These are phyloP conservation scores for Aphanomyces euteiches DNA, from an alignment of 352 stramenopile genomes.

Conservation along the genomic window DNA sequence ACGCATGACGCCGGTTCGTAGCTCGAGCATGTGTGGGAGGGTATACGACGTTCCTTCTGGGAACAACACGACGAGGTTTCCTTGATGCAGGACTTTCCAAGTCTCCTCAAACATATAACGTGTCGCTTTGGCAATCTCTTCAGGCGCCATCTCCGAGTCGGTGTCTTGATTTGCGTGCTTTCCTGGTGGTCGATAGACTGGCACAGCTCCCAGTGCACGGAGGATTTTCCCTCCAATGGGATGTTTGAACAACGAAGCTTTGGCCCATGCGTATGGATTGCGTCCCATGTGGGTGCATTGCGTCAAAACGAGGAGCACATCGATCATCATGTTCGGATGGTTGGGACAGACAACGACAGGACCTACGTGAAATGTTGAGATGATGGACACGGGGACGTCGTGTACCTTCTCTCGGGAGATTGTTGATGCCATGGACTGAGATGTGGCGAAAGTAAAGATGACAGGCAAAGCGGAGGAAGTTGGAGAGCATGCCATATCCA, in stretches of 20 bases:
- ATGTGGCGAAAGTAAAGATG: constrained; percentile 82
- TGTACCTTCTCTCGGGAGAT: constrained; percentile 63
- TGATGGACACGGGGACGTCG: neutral
- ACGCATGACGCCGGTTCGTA: constrained; percentile 68
- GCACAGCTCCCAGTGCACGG: constrained; percentile 52
- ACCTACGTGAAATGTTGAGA: constrained; percentile 31
- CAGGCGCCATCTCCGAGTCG: constrained; percentile 58
- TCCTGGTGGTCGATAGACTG: constrained; percentile 59
- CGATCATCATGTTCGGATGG: constrained; percentile 80
- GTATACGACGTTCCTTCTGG: constrained; percentile 80
- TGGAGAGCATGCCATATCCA: constrained; percentile 54
- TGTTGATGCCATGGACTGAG: constrained; percentile 70
- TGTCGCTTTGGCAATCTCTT: constrained; percentile 59
- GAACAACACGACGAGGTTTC: constrained; percentile 76
- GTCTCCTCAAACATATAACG: constrained; percentile 72
- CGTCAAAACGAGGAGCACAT: constrained; percentile 72
- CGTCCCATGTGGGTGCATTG: constrained; percentile 51
- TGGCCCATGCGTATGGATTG: constrained; percentile 67
- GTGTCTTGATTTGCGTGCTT: constrained; percentile 49
- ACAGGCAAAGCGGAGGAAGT: constrained; percentile 59
- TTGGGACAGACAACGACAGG: constrained; percentile 76
- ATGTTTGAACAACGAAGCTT: constrained; percentile 73
- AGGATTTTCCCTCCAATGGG: constrained; percentile 42
- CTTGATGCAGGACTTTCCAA: constrained; percentile 51
- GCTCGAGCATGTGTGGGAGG: constrained; percentile 66